Conservation (phyloP, 192 early-diverging fungal species). For the Endogone sp. region DNA sequence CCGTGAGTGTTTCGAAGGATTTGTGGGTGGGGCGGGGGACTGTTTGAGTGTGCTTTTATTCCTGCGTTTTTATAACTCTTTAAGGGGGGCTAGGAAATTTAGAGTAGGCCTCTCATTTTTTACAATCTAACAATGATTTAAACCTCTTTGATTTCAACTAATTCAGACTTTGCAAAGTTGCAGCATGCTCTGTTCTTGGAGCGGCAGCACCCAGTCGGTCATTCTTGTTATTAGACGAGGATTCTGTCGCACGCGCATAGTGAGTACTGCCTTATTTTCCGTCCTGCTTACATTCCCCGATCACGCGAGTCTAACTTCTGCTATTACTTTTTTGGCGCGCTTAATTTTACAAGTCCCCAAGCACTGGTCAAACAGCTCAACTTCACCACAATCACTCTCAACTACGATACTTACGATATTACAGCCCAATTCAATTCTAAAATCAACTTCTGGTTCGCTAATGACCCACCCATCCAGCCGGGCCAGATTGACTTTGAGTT, state of each 20-base stretch:
- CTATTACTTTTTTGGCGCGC: neutral
- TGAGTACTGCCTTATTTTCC: neutral
- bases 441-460: conserved; percentile 26
- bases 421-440: conserved; percentile 32
- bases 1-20: too few species aligned
- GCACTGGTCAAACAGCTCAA: conserved; percentile 34
- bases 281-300: neutral
- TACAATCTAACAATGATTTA: too few species aligned
- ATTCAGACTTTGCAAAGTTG: neutral
- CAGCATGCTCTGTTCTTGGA: neutral
- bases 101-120: too few species aligned
- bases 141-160: too few species aligned
- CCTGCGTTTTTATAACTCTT: too few species aligned
- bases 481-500: neutral
- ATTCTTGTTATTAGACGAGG: neutral
- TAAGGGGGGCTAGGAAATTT: too few species aligned
- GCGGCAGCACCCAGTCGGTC: neutral
- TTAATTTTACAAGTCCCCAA: conserved; percentile 20
- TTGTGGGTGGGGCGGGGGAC: too few species aligned
- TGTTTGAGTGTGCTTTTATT: too few species aligned
- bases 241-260: neutral
- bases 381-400: neutral
- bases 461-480: neutral
- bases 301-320: too few species aligned
- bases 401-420: conserved; percentile 29